Evolutionary conservation across 2,329 filamentous ascomycete genomes (phyloP).

Genomic region (Cytospora paraplurivora): DNA sequence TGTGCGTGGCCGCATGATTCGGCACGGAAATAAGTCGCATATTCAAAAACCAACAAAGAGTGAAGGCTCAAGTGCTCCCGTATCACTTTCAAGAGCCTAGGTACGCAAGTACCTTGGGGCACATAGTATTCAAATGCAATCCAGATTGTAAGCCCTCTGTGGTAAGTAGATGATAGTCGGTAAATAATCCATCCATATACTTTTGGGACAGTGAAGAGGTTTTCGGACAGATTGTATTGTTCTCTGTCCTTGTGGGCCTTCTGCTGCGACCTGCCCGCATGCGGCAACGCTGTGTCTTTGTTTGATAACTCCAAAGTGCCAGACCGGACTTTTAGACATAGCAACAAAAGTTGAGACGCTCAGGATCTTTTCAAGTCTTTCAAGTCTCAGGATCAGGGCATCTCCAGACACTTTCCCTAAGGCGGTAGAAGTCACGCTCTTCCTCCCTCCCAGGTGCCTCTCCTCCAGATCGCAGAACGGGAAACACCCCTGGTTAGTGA

Average conservation of each 20-base stretch:
- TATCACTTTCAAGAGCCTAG: background rate
- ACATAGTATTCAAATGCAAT: background rate
- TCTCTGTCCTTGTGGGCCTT: background rate
- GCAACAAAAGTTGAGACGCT: background rate
- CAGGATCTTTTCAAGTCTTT: background rate
- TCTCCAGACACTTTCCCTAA: background rate
- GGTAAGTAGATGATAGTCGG: background rate
- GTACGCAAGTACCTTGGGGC: background rate
- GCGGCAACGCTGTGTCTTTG: background rate
- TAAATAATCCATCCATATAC: background rate
- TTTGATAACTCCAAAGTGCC: background rate
- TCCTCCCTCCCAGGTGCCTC: too few species aligned
- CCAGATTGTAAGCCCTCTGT: background rate
- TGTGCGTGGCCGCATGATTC: background rate
- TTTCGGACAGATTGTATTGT: background rate
- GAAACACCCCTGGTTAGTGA: background rate
- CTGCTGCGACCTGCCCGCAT: background rate
- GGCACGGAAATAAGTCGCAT: background rate
- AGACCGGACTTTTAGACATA: background rate
- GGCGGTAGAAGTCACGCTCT: background rate
- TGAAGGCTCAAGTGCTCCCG: background rate
- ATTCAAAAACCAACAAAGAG: background rate
- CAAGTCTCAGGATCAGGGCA: background rate
- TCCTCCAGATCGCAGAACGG: background rate
- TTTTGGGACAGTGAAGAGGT: background rate